phyloP scores from a whole-genome alignment of 1,139 yeast genomes.

The Nadsonia commutata region DNA sequence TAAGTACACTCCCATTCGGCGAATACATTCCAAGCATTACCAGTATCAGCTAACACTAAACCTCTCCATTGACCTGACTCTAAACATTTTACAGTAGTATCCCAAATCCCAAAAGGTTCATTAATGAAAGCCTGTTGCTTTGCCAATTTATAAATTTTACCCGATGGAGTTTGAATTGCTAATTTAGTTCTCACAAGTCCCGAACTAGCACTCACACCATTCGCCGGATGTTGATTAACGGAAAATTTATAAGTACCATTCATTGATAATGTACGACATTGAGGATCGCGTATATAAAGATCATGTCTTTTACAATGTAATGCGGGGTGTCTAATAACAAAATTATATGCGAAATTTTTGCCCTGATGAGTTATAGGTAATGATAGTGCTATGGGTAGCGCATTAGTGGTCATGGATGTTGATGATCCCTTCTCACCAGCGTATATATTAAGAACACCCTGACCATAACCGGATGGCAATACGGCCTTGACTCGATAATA shows the following conservation, averaged over 20 bases:
- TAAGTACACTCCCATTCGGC: constrained; percentile 73
- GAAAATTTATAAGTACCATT: constrained; percentile 52
- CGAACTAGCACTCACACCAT: constrained; percentile 34
- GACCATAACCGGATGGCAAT: constrained; percentile 49
- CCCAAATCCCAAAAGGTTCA: constrained; percentile 35
- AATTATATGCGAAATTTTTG: constrained; percentile 37
- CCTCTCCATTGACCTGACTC: constrained; percentile 79
- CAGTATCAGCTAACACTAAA: constrained; percentile 64
- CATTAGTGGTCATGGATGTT: constrained; percentile 37
- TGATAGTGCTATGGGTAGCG: constrained; percentile 59
- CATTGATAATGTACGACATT: constrained; percentile 43
- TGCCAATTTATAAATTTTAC: constrained; percentile 50
- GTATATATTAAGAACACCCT: constrained; percentile 65
- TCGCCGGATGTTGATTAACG: constrained; percentile 49
- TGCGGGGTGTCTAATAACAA: constrained; percentile 63
- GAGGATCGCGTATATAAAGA: constrained; percentile 74
- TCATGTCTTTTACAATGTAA: constrained; percentile 58
- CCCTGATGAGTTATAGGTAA: constrained; percentile 73
- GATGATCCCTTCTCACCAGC: constrained; percentile 56
- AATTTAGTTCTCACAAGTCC: constrained; percentile 33
- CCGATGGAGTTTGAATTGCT: constrained; percentile 74
- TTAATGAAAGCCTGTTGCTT: constrained; percentile 23
- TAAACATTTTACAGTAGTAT: constrained; percentile 39
- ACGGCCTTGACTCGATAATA: constrained; percentile 68
- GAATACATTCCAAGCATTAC: constrained; percentile 76